Percentiles rank a stretch among this genome's conserved stretches.
phyloP scores from a whole-genome alignment of 345 rosid genomes.

The Brassica rapa region DNA sequence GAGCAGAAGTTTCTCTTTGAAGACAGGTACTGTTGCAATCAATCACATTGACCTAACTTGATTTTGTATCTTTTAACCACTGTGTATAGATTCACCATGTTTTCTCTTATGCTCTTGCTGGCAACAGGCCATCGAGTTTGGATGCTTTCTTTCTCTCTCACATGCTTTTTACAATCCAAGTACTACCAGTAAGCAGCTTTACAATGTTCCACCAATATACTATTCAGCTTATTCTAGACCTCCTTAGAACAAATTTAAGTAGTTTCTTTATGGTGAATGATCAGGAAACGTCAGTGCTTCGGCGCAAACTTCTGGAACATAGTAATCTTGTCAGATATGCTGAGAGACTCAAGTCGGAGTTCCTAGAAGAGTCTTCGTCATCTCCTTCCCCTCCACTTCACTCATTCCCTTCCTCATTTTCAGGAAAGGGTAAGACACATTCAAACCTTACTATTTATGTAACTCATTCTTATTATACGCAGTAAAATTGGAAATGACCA shows the following conservation, averaged over 20 bases:
- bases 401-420: conserved; percentile 54
- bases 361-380: conserved; percentile 56
- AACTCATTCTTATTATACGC: background rate
- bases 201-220: background rate
- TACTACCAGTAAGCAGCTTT: conserved; percentile 73
- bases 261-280: conserved; percentile 15
- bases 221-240: background rate
- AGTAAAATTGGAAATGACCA: background rate
- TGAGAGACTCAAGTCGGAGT: conserved; percentile 63
- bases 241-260: background rate
- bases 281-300: conserved; percentile 74
- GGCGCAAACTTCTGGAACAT: conserved; percentile 60
- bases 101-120: background rate
- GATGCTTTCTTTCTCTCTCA: conserved; percentile 78
- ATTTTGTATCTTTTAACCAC: background rate
- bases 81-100: conserved; percentile 4
- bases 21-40: conserved; percentile 51
- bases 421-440: conserved; percentile 60
- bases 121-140: conserved; percentile 81
- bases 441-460: background rate
- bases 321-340: conserved; percentile 67
- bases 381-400: conserved; percentile 55
- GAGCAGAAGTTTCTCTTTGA: conserved; percentile 70
- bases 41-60: background rate
- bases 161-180: conserved; percentile 68